Evolutionary conservation across 495 filamentous ascomycete species (phyloP).

Genomic region (Penicillium riverlandense): DNA sequence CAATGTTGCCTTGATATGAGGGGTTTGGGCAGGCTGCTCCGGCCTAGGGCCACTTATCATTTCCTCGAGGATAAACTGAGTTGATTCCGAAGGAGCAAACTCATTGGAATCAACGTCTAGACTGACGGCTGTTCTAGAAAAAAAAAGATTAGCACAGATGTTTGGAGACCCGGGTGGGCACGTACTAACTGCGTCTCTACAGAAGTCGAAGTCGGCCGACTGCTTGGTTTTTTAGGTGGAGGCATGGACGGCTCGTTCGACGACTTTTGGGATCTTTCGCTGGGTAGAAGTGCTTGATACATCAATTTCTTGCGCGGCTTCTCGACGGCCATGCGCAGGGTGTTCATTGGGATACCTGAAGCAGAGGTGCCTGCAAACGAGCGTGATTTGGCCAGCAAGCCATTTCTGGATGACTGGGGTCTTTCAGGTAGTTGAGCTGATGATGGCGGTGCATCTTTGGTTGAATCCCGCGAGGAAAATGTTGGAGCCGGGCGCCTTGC

Average conservation of each 20-base stretch:
- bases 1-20: too few species aligned
- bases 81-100: slow-evolving; percentile 22
- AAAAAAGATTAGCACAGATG: slow-evolving; percentile 8
- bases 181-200: slow-evolving; percentile 27
- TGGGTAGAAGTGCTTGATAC: slow-evolving; percentile 36
- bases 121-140: slow-evolving; percentile 1
- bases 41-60: slow-evolving; percentile 9
- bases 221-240: slow-evolving; percentile 5
- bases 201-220: background rate
- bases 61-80: slow-evolving; percentile 26
- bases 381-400: background rate
- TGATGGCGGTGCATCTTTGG: background rate
- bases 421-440: background rate
- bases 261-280: slow-evolving; percentile 8
- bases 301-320: slow-evolving; percentile 43
- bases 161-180: slow-evolving; percentile 3
- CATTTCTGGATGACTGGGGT: background rate
- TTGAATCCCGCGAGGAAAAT: background rate
- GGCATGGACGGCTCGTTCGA: slow-evolving; percentile 1
- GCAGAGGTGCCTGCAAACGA: background rate
- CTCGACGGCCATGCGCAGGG: slow-evolving; percentile 25
- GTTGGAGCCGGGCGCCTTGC: background rate
- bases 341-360: slow-evolving; percentile 8
- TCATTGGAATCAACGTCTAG: slow-evolving; percentile 7
- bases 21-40: too few species aligned